Evolutionary conservation across 2,329 filamentous ascomycete genomes (phyloP).

Genomic region (Nemania abortiva): DNA sequence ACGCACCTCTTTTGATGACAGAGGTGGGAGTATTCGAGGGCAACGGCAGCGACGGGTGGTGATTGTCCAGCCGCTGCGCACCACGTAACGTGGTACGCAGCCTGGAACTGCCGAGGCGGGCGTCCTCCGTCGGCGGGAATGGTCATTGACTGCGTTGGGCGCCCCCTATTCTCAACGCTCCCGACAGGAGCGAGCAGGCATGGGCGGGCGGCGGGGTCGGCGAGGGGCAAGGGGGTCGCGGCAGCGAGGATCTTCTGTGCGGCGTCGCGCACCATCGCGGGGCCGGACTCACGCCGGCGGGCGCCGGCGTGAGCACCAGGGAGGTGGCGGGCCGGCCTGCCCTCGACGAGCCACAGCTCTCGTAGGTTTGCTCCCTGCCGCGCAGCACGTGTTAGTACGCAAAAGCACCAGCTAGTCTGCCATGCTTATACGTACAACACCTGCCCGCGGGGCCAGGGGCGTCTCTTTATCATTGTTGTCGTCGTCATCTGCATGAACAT

Average conservation of each 20-base stretch:
- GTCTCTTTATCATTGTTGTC: too few species aligned
- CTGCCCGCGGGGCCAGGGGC: too few species aligned
- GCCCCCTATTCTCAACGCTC: too few species aligned
- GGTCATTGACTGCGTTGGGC: not conserved
- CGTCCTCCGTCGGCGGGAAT: not conserved
- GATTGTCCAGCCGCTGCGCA: not conserved
- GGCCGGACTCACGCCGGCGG: not conserved
- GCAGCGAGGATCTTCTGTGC: too few species aligned
- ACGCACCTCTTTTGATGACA: not conserved
- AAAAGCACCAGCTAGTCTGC: too few species aligned
- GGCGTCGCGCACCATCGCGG: not conserved
- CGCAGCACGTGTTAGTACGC: too few species aligned
- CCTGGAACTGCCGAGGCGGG: not conserved
- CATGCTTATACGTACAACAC: too few species aligned
- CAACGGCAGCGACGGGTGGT: not conserved
- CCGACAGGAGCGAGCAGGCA: not conserved
- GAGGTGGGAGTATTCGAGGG: not conserved
- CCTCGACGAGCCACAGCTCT: not conserved
- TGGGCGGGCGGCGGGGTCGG: too few species aligned
- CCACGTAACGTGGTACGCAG: not conserved
- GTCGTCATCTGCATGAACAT: too few species aligned
- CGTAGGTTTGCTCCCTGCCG: too few species aligned
- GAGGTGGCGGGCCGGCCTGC: too few species aligned
- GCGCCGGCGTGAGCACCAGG: too few species aligned
- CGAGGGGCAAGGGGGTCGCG: not conserved